Base-by-base conservation (phyloP, 192 early-diverging fungal genomes). In the Coemansia sp. region DNA sequence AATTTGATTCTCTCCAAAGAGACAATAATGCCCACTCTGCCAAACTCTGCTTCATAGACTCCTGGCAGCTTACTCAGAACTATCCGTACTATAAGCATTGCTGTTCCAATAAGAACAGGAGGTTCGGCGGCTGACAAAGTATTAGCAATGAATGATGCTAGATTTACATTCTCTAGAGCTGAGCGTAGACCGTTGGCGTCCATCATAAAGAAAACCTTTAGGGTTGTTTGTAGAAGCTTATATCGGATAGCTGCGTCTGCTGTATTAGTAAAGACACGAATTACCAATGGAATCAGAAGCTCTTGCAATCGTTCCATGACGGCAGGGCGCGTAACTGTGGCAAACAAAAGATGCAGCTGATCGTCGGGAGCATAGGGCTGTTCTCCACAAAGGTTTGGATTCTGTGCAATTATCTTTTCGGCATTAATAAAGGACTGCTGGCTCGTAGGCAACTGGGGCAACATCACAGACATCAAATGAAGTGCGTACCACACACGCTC, bases 1-100 rank as follows among this genome's bases (percentile, higher is more conserved):
- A 59, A 65, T 6, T 65, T 68, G 11, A 91, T 58, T 61, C 84
- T 77, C 6, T 68, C 71, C 48, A 95, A 77, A 48, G 88, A 87
- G 61, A 85, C 82, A 2, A 86, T 66, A 5, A 93, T 88, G 4
- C 95, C 95, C 61, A 95, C 95, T 21, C 92, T 79, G 41, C 85
- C 75, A 73, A 97, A 90, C 61, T 83, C 82, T 8, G 62, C 68
- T 10, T 67, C 63, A 69, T 89, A 93, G 6, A 71, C 19, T 3
- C 76, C 71, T 0, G 90, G 89, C 13, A 91, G 78, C 63, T 87
- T 90, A 12, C 83, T 80, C 51, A 91, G 69, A 8, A 94, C 83
- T 2, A 94, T 65, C 11, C 82, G 66, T 6, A 87, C 68, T n/a
- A 93, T 64, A 12, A 71, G 66, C 64, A 85, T 66, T 36, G 71